These are phyloP conservation scores for Talaromyces thailandensis DNA, from an alignment of 495 filamentous ascomycete genomes.

Conservation along the genomic window DNA sequence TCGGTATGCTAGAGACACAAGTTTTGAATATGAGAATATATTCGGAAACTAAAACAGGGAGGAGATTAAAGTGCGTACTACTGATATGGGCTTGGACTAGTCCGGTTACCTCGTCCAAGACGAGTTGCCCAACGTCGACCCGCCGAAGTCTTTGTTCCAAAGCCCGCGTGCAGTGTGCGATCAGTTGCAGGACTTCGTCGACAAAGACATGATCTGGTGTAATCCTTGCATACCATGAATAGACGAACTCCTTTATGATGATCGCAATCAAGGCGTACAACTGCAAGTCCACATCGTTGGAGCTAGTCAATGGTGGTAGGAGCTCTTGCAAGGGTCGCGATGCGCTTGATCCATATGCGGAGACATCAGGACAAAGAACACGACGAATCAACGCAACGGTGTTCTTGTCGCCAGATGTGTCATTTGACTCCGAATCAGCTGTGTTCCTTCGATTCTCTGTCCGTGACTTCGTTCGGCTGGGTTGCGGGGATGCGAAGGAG, in stretches of 20 bases:
- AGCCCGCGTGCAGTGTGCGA: constrained; percentile 81
- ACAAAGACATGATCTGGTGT: constrained; percentile 82
- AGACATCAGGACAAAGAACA: constrained; percentile 50
- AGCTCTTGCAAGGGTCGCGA: constrained; percentile 62
- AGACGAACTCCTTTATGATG: constrained; percentile 78
- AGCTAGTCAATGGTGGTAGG: constrained; percentile 83
- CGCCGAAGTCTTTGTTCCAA: constrained; percentile 76
- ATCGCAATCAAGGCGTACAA: constrained; percentile 87
- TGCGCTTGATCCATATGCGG: constrained; percentile 29
- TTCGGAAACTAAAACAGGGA: constrained; percentile 8
- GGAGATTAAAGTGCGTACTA: constrained; percentile 45
- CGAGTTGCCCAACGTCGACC: constrained; percentile 69
- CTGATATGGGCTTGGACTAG: constrained; percentile 70
- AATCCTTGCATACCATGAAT: constrained; percentile 87
- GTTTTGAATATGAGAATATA: neutral
- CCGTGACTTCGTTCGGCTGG: constrained; percentile 24
- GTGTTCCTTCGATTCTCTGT: constrained; percentile 18
- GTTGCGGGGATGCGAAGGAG: constrained; percentile 18
- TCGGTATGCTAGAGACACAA: constrained; percentile 34
- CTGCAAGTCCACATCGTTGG: constrained; percentile 84
- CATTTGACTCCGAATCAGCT: constrained; percentile 21
- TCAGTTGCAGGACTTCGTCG: constrained; percentile 75
- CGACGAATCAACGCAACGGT: constrained; percentile 54
- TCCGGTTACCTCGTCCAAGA: constrained; percentile 84
- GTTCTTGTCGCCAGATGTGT: constrained; percentile 43